phyloP scores from a whole-genome alignment of 441 rosid genomes.

The Eugenia klotzschiana region DNA sequence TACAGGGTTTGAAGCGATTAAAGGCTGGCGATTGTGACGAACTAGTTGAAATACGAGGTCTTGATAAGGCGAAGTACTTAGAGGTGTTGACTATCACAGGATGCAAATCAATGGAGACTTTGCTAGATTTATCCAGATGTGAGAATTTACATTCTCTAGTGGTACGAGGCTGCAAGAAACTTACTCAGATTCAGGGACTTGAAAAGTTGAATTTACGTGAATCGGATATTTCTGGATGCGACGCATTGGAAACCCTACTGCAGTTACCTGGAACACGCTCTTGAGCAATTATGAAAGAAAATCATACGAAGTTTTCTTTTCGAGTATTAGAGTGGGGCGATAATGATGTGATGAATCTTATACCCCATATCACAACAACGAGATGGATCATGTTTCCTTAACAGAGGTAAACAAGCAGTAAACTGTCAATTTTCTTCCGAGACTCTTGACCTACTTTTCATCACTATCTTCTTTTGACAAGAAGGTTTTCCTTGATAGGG shows the following conservation, averaged over 20 bases:
- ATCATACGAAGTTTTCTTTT: no score
- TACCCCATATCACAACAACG: neutral
- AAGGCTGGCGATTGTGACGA: no score
- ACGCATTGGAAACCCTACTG: neutral
- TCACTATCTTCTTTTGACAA: neutral
- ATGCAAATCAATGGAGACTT: no score
- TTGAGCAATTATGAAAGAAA: neutral
- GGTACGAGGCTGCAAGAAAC: rapidly evolving
- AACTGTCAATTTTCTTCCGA: neutral
- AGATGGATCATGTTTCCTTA: neutral
- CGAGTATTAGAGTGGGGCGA: no score
- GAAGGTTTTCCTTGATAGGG: neutral
- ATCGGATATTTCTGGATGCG: rapidly evolving
- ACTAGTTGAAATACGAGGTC: neutral
- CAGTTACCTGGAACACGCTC: rapidly evolving
- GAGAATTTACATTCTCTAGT: rapidly evolving
- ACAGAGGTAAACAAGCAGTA: neutral
- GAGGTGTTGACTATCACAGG: no score
- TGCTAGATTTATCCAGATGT: neutral
- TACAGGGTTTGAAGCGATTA: neutral
- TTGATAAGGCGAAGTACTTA: neutral
- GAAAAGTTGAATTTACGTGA: neutral
- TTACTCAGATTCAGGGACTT: neutral
- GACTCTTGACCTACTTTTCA: neutral
- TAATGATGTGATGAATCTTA: neutral